Base-by-base conservation (phyloP, 371 early-diverging fungal species). In the Mortierella sp. region DNA sequence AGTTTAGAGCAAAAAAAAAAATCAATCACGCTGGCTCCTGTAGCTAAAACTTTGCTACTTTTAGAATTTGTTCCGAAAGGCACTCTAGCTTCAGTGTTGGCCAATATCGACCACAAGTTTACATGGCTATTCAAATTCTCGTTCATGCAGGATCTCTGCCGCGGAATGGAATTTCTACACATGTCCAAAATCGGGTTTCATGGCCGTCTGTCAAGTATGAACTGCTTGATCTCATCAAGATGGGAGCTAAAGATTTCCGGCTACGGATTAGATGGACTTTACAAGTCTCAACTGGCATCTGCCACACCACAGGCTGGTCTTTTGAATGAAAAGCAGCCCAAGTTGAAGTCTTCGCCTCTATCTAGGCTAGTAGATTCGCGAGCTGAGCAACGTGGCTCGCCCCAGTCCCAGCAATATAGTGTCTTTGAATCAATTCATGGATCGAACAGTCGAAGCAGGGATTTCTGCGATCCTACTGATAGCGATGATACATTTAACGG, bases 221-320 rank as follows among this genome's bases (percentile, higher is more conserved):
- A 80, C 32, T 87, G 88, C 49, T 64, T 86, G 75, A 80, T 87
- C 35, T 83, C 88, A 7, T 85, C 85, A 0, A 70, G 84, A 15
- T 87, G 86, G 88, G 88, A 87, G 34, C 75, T 87, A 7, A 87
- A 86, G 68, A 85, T 87, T 35, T 66, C 86, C 1, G 86, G 85
- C n/a, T 87, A 86, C 72, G 88, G 88, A 13, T 54, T 87, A 15
- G 43, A 72, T 42, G 67, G 70, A 23, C 69, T 84, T 22, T 83
- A 75, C 45, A 64, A 59, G 17, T 66, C 79, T 2, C 83, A 83
- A 42, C 47, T 71, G 2, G 83, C 85, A n/a, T 34, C 68, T 17
- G 23, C 32, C 19, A 35, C 60, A 7, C 68, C 67, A 28, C 57
- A 67, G 6, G 37, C 66, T 6, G 66, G 64, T 29, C 63, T 54